Percentiles rank a stretch among this genome's conserved stretches.
phyloP scores from a whole-genome alignment of 257 asterid species.

The Forsythia viridissima region DNA sequence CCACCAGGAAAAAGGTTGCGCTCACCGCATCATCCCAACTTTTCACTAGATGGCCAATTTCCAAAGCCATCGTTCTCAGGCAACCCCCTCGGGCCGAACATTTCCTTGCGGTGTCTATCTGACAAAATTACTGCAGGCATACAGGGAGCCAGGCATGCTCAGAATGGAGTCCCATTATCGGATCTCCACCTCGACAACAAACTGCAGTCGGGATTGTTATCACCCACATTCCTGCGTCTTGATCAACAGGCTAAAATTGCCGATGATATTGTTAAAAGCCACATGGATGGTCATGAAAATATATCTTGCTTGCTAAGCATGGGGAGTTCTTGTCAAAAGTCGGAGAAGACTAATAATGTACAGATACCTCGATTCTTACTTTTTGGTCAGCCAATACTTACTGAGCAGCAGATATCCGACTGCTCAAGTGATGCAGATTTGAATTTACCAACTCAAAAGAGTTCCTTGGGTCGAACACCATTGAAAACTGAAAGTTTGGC shows the following conservation, averaged over 20 bases:
- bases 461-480: neutral
- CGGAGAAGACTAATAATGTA: neutral
- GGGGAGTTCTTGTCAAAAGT: neutral
- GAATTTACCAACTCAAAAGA: neutral
- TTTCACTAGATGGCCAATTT: conserved; percentile 23
- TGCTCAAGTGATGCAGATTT: no score
- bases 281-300: neutral
- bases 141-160: conserved; percentile 1
- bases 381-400: neutral
- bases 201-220: neutral
- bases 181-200: neutral
- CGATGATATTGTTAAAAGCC: neutral
- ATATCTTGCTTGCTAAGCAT: neutral
- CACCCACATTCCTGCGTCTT: neutral
- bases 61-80: conserved; percentile 29
- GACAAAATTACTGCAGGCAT: neutral
- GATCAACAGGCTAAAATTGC: neutral
- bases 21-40: conserved; percentile 17
- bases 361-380: neutral
- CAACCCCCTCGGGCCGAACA: conserved; percentile 33
- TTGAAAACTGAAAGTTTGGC: neutral
- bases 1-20: conserved; percentile 34
- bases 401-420: neutral
- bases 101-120: neutral
- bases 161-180: neutral